These are phyloP conservation scores for Chytridium lagenaria DNA, from an alignment of 371 early-diverging fungal species.

Conservation along the genomic window DNA sequence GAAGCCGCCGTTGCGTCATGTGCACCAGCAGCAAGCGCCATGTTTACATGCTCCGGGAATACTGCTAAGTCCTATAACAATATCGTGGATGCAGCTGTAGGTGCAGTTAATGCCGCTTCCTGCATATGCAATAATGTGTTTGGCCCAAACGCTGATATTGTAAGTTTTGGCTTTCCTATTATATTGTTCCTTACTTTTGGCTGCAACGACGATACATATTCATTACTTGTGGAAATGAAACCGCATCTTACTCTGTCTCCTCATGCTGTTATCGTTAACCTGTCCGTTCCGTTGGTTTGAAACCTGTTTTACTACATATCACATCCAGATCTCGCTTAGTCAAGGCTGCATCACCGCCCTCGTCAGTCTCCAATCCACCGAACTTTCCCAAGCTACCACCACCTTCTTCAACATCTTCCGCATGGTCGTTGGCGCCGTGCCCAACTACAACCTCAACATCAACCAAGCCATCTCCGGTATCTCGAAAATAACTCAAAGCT, in stretches of 20 bases:
- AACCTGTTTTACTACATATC: neutral
- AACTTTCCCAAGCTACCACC: neutral
- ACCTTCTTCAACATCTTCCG: neutral
- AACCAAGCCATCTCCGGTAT: neutral
- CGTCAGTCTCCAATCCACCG: neutral
- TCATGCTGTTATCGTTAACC: too few species aligned
- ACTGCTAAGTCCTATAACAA: neutral
- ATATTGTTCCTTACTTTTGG: too few species aligned
- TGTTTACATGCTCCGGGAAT: neutral
- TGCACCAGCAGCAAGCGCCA: neutral
- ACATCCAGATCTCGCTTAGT: neutral
- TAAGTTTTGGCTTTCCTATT: neutral
- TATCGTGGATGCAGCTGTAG: neutral
- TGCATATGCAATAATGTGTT: neutral
- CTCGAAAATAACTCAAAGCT: neutral
- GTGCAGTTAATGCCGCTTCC: neutral
- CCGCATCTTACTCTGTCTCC: too few species aligned
- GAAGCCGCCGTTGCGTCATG: neutral
- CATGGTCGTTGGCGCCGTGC: neutral
- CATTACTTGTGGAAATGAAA: too few species aligned
- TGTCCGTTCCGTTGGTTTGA: too few species aligned
- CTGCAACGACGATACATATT: too few species aligned
- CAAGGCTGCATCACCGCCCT: neutral
- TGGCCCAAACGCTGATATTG: neutral
- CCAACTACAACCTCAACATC: neutral